Evolutionary conservation across 192 early-diverging fungal genomes (phyloP).

Genomic region (Endogone sp.): DNA sequence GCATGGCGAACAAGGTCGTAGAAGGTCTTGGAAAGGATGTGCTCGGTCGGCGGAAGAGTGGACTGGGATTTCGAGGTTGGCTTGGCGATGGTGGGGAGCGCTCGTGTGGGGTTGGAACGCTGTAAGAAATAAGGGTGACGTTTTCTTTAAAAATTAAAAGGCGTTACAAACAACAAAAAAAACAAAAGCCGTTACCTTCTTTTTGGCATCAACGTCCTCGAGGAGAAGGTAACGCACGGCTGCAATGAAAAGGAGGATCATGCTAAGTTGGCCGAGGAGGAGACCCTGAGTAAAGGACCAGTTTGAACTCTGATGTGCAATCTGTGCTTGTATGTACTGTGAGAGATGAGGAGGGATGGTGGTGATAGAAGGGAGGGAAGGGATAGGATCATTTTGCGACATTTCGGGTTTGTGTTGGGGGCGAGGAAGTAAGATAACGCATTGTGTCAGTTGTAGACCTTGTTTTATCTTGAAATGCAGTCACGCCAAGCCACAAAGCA

Average conservation of each 20-base stretch:
- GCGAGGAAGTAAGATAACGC: too few relatives aligned
- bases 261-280: constrained; percentile 42
- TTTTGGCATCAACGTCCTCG: constrained; percentile 38
- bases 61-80: constrained; percentile 40
- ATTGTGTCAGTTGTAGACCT: too few relatives aligned
- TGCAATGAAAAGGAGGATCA: constrained; percentile 43
- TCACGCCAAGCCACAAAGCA: too few relatives aligned
- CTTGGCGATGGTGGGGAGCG: constrained; percentile 44
- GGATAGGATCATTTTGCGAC: too few relatives aligned
- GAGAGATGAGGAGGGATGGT: neutral
- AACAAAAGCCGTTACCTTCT: constrained; percentile 22
- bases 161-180: neutral
- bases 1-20: constrained; percentile 51
- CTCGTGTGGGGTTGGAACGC: constrained; percentile 38
- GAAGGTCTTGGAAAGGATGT: constrained; percentile 52
- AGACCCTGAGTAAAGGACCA: constrained; percentile 50
- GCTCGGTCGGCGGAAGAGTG: constrained; percentile 30
- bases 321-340: neutral
- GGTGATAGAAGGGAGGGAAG: too few relatives aligned
- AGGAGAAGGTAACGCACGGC: constrained; percentile 48
- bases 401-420: too few relatives aligned
- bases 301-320: neutral
- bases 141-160: neutral
- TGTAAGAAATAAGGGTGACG: constrained; percentile 4
- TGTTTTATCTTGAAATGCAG: too few relatives aligned